A percentile compares a stretch with the other conserved stretches of the same genome.
Evolutionary conservation across 2,329 filamentous ascomycete genomes (phyloP).

Genomic region (Fusarium sp.): DNA sequence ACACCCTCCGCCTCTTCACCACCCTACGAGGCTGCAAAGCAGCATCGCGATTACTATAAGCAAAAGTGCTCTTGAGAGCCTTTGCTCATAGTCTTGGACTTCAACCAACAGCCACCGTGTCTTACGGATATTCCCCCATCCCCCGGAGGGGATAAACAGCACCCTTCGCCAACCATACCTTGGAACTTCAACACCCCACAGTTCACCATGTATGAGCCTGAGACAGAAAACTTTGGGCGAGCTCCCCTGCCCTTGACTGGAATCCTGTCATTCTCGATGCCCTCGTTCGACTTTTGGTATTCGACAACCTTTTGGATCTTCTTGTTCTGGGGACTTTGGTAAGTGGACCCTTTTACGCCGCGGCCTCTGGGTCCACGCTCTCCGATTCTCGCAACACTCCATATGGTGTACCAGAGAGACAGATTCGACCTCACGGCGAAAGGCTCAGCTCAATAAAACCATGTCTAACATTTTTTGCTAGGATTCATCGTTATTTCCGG

Average conservation of each 20-base stretch:
- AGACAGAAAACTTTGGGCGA: slow-evolving; percentile 25
- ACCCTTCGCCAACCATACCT: slow-evolving; percentile 21
- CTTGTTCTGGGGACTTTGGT: slow-evolving; percentile 60
- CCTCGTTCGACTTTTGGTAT: slow-evolving; percentile 51
- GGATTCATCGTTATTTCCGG: slow-evolving; percentile 88
- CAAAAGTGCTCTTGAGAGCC: slow-evolving; percentile 7
- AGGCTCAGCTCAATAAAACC: not conserved
- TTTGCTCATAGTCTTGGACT: slow-evolving; percentile 10
- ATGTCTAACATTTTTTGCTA: slow-evolving; percentile 52
- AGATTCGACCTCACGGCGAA: not conserved
- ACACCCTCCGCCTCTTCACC: slow-evolving; percentile 12
- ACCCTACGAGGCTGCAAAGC: not conserved
- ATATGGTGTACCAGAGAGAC: not conserved
- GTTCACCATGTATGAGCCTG: slow-evolving; percentile 38
- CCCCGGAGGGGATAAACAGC: slow-evolving; percentile 32
- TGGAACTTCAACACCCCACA: slow-evolving; percentile 28
- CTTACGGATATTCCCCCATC: slow-evolving; percentile 19
- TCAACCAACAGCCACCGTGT: slow-evolving; percentile 21
- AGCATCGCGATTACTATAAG: slow-evolving; percentile 2
- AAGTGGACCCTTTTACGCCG: slow-evolving; percentile 43
- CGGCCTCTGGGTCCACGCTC: not conserved
- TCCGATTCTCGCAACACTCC: not conserved
- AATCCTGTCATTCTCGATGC: slow-evolving; percentile 30
- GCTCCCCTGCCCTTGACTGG: slow-evolving; percentile 30
- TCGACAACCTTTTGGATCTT: slow-evolving; percentile 62